Evolutionary conservation across 2,329 filamentous ascomycete species (phyloP).

Genomic region (Sordariomycetes sp.): DNA sequence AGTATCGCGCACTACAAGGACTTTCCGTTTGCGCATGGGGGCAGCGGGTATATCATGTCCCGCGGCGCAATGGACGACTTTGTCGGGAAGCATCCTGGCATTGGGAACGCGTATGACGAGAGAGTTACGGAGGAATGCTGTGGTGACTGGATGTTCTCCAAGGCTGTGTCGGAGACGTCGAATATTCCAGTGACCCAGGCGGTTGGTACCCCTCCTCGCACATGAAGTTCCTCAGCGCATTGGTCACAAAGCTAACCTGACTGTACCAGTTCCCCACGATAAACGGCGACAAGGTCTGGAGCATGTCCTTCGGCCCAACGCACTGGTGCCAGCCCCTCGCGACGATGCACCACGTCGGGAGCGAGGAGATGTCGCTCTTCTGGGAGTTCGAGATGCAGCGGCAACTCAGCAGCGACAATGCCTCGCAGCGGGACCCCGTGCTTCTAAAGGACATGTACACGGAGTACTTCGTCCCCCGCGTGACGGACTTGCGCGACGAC

Average conservation of each 20-base stretch:
- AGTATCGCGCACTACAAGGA: conserved; percentile 31
- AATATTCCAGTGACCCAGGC: background rate
- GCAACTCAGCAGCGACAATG: conserved; percentile 17
- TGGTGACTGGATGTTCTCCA: conserved; percentile 37
- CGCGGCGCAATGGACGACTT: conserved; percentile 35
- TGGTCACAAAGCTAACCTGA: conserved; percentile 27
- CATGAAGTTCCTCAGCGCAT: conserved; percentile 10
- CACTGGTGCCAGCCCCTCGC: conserved; percentile 45
- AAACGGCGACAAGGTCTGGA: conserved; percentile 40
- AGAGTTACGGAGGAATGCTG: conserved; percentile 30
- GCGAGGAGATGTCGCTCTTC: conserved; percentile 34
- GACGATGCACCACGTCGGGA: conserved; percentile 41
- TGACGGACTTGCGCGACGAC: conserved; percentile 25
- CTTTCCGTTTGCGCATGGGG: conserved; percentile 40
- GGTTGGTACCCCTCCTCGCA: background rate
- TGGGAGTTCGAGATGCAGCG: conserved; percentile 36
- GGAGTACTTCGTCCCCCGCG: conserved; percentile 28
- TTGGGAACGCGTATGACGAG: conserved; percentile 31
- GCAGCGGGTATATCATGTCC: conserved; percentile 42
- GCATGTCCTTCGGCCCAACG: conserved; percentile 29
- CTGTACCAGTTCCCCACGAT: conserved; percentile 29
- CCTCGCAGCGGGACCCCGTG: conserved; percentile 21
- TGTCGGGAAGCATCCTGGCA: conserved; percentile 24
- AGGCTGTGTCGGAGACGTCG: conserved; percentile 29
- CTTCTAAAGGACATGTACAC: conserved; percentile 35